Evolutionary conservation across 352 stramenopile species (phyloP).

Genomic region (Phytophthora cryptogea): DNA sequence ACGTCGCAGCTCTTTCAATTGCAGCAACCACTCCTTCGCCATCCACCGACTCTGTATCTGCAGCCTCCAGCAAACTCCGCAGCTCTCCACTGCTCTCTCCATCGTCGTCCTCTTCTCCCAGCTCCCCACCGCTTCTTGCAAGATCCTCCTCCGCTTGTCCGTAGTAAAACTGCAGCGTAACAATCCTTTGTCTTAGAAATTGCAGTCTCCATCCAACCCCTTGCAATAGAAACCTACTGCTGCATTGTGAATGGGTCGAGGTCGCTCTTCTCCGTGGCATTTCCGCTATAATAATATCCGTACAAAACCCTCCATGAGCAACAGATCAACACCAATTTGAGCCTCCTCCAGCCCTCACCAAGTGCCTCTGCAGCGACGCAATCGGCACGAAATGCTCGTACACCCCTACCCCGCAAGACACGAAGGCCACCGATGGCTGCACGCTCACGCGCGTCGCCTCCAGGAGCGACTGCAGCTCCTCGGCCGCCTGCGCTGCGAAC

Average conservation of each 20-base stretch:
- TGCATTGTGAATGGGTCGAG: constrained; percentile 28
- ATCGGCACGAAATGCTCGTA: constrained; percentile 48
- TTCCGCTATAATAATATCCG: constrained; percentile 17
- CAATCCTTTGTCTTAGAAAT: background rate
- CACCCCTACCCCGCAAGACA: constrained; percentile 30
- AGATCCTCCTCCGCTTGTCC: constrained; percentile 7
- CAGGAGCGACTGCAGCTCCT: constrained; percentile 39
- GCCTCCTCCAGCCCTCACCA: constrained; percentile 30
- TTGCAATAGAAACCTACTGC: constrained; percentile 14
- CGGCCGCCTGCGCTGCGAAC: constrained; percentile 32
- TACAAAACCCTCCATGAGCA: background rate
- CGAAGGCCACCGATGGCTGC: constrained; percentile 35
- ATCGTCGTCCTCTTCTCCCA: constrained; percentile 1
- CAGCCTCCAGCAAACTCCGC: constrained; percentile 28
- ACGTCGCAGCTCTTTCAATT: constrained; percentile 29
- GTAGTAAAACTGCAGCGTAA: constrained; percentile 35
- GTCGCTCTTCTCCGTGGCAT: constrained; percentile 30
- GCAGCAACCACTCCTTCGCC: constrained; percentile 22
- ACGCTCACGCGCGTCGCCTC: constrained; percentile 40
- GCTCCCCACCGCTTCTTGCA: background rate
- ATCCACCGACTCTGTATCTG: background rate
- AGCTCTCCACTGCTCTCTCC: constrained; percentile 5
- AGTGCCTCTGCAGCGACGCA: constrained; percentile 39
- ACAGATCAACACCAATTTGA: background rate
- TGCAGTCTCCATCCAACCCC: background rate